A percentile compares a stretch with the other conserved stretches of the same genome.
These are phyloP conservation scores for Skeletonema grethae DNA, from an alignment of 108 stramenopile genomes.

Conservation along the genomic window DNA sequence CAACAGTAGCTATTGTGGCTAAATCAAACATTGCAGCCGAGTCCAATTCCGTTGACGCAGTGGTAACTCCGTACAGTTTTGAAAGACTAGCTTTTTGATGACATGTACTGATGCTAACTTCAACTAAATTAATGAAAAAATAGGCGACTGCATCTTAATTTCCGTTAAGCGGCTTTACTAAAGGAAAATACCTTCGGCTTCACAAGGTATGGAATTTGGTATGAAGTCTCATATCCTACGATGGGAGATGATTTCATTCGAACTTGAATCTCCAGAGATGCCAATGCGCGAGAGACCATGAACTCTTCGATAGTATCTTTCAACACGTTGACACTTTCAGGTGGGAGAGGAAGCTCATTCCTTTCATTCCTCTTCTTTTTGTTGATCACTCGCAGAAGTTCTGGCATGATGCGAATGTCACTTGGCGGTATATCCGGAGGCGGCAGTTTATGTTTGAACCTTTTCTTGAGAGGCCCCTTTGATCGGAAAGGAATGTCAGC, in stretches of 20 bases:
- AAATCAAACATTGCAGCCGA: conserved; percentile 2
- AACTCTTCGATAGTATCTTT: not conserved
- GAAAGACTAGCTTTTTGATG: conserved; percentile 36
- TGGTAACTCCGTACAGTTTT: conserved; percentile 34
- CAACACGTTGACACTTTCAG: not conserved
- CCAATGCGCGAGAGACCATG: not conserved
- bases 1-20: not conserved
- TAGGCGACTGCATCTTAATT: not conserved
- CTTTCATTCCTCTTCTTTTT: conserved; percentile 9
- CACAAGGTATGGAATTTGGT: not conserved
- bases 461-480: conserved; percentile 4
- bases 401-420: conserved; percentile 21
- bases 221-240: not conserved
- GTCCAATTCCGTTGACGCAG: conserved; percentile 12
- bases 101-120: not conserved
- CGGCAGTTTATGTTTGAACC: conserved; percentile 3
- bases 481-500: not conserved
- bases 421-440: not conserved
- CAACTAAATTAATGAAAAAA: not conserved
- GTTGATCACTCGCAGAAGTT: conserved; percentile 22
- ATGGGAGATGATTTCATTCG: not conserved
- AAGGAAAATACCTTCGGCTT: not conserved
- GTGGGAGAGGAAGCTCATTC: not conserved
- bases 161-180: not conserved
- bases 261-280: not conserved